A percentile compares a stretch with the other conserved stretches of the same genome.
These are phyloP conservation scores for Filobasidium floriforme DNA, from an alignment of 768 basidiomycete species.

Conservation along the genomic window DNA sequence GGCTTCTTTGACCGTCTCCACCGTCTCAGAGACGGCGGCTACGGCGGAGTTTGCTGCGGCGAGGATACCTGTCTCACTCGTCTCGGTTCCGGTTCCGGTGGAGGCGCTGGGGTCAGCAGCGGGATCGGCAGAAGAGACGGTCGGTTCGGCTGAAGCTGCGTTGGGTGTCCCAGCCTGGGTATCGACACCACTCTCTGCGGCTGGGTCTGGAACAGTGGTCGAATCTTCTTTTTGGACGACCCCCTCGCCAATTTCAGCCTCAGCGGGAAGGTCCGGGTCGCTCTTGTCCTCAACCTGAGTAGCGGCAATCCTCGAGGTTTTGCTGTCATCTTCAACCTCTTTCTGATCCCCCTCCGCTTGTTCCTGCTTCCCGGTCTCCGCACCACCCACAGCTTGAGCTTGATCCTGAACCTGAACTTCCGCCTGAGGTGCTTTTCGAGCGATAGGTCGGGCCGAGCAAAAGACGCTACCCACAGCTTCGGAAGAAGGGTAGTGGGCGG, in stretches of 20 bases:
- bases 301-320: too few relatives aligned
- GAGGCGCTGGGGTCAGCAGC: not conserved
- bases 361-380: not conserved
- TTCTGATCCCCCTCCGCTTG: too few relatives aligned
- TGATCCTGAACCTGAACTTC: not conserved
- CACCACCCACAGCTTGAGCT: too few relatives aligned
- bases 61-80: not conserved
- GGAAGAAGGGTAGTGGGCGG: slow-evolving; percentile 66
- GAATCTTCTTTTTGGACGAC: too few relatives aligned
- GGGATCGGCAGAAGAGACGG: not conserved
- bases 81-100: not conserved
- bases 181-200: too few relatives aligned
- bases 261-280: too few relatives aligned
- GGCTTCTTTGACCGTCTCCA: not conserved
- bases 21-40: not conserved
- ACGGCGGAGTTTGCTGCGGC: not conserved
- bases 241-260: too few relatives aligned
- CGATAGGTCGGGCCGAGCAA: slow-evolving; percentile 30
- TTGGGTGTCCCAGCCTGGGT: not conserved
- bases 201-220: too few relatives aligned
- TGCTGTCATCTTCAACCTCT: too few relatives aligned
- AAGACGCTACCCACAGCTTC: slow-evolving; percentile 63
- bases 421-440: too few relatives aligned
- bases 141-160: not conserved
- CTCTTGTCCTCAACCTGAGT: too few relatives aligned